Conservation (phyloP, 2,329 filamentous ascomycete genomes). For the Bipolaris sorokiniana region DNA sequence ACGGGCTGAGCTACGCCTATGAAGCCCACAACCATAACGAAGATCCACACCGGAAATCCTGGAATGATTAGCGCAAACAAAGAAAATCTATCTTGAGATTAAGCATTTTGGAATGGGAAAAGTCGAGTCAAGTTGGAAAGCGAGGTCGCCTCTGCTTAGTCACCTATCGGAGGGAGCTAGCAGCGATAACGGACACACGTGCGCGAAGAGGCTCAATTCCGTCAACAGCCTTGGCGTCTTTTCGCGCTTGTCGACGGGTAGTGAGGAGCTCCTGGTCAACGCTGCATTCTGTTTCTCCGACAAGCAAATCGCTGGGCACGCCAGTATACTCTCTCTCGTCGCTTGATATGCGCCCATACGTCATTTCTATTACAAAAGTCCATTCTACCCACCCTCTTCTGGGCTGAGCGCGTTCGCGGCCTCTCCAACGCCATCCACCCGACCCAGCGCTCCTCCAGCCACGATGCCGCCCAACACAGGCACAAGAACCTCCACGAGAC, state of each 20-base stretch:
- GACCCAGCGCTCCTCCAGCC: conserved; percentile 25
- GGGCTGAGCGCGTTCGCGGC: conserved; percentile 31
- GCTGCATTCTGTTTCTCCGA: conserved; percentile 13
- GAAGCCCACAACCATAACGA: too few relatives aligned
- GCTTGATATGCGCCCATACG: conserved; percentile 40
- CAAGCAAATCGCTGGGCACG: conserved; percentile 28
- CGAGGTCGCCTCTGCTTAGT: conserved; percentile 8
- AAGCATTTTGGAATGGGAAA: not conserved
- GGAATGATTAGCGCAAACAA: not conserved
- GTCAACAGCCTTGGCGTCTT: conserved; percentile 32
- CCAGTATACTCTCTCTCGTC: conserved; percentile 28
- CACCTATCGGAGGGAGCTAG: conserved; percentile 12
- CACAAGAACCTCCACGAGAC: conserved; percentile 52
- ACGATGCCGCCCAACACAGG: conserved; percentile 46
- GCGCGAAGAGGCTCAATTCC: conserved; percentile 16
- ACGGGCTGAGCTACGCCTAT: not conserved
- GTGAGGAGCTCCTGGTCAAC: conserved; percentile 22
- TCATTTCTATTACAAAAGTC: conserved; percentile 25
- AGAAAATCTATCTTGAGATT: not conserved
- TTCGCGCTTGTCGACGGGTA: conserved; percentile 15
- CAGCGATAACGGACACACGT: conserved; percentile 19
- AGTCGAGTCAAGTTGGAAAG: not conserved
- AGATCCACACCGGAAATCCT: too few relatives aligned
- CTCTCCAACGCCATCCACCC: conserved; percentile 23
- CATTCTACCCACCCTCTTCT: conserved; percentile 20